phyloP scores from a whole-genome alignment of 805 yeast species.

The Metschnikowia proteae region DNA sequence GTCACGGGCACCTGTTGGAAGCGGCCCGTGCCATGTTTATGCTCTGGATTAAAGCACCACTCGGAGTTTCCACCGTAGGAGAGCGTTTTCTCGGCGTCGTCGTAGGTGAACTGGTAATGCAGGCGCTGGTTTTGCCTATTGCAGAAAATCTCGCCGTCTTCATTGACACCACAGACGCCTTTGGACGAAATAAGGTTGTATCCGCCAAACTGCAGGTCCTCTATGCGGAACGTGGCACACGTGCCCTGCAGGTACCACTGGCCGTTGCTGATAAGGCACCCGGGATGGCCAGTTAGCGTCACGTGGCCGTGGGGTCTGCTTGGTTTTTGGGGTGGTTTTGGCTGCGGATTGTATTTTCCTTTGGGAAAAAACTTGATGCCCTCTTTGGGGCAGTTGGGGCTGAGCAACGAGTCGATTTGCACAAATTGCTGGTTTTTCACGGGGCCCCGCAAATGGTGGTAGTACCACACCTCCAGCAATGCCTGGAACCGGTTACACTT shows the following conservation, averaged over 20 bases:
- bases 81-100: slow-evolving; percentile 41
- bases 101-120: slow-evolving; percentile 56
- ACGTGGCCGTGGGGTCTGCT: slow-evolving; percentile 32
- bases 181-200: slow-evolving; percentile 61
- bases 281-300: slow-evolving; percentile 48
- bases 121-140: slow-evolving; percentile 11
- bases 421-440: slow-evolving; percentile 30
- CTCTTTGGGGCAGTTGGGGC: slow-evolving; percentile 60
- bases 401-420: slow-evolving; percentile 55
- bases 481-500: slow-evolving; percentile 26
- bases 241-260: slow-evolving; percentile 79
- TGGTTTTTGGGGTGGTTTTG: slow-evolving; percentile 15
- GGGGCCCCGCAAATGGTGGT: slow-evolving; percentile 24
- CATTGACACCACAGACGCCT: slow-evolving; percentile 60
- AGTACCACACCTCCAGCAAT: slow-evolving; percentile 27
- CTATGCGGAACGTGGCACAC: slow-evolving; percentile 71
- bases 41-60: slow-evolving; percentile 57
- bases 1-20: slow-evolving; percentile 47
- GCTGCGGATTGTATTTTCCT: slow-evolving; percentile 22
- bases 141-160: slow-evolving; percentile 14
- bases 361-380: slow-evolving; percentile 78
- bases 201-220: slow-evolving; percentile 67
- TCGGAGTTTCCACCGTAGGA: slow-evolving; percentile 57
- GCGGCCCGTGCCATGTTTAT: slow-evolving; percentile 23
- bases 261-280: slow-evolving; percentile 84